A percentile compares a stretch with the other conserved stretches of the same genome.
Conservation (phyloP, 2,329 filamentous ascomycete genomes). For the Chrysoporthe austroafricana region DNA sequence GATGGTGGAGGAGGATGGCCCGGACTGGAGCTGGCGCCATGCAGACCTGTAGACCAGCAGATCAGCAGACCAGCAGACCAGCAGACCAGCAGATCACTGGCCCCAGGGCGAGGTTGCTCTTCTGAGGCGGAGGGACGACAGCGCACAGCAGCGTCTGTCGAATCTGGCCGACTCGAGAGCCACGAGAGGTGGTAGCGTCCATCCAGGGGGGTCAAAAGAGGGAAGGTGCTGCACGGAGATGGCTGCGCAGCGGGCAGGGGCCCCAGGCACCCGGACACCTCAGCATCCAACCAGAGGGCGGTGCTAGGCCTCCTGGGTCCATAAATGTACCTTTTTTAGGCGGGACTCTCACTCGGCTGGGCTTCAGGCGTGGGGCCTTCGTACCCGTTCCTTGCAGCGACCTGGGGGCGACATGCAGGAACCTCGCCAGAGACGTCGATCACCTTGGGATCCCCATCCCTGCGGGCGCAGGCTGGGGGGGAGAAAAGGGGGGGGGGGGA, state of each 20-base stretch:
- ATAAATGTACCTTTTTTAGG: constrained; percentile 6
- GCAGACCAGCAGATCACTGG: too few species aligned
- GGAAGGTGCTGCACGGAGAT: constrained; percentile 1
- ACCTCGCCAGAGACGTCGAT: constrained; percentile 6
- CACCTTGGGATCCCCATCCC: not conserved
- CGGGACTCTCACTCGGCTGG: constrained; percentile 5
- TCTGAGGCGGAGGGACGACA: too few species aligned
- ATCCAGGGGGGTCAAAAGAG: constrained; percentile 1
- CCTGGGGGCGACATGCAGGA: constrained; percentile 12
- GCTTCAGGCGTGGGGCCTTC: constrained; percentile 1
- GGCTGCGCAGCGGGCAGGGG: not conserved
- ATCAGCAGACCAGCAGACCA: too few species aligned
- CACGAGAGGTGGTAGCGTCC: not conserved
- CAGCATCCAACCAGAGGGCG: not conserved
- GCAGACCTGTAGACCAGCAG: too few species aligned
- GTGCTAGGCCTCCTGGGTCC: not conserved
- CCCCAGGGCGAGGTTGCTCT: too few species aligned
- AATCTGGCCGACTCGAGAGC: not conserved
- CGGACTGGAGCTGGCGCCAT: too few species aligned
- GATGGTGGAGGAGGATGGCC: not conserved
- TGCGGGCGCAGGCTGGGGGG: not conserved
- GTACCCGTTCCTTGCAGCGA: constrained; percentile 12
- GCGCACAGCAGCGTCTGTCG: not conserved
- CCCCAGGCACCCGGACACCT: not conserved
- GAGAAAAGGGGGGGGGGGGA: constrained; percentile 6